Conservation (phyloP, 148 eudicot species). For the Rhododendron kiyosumense region DNA sequence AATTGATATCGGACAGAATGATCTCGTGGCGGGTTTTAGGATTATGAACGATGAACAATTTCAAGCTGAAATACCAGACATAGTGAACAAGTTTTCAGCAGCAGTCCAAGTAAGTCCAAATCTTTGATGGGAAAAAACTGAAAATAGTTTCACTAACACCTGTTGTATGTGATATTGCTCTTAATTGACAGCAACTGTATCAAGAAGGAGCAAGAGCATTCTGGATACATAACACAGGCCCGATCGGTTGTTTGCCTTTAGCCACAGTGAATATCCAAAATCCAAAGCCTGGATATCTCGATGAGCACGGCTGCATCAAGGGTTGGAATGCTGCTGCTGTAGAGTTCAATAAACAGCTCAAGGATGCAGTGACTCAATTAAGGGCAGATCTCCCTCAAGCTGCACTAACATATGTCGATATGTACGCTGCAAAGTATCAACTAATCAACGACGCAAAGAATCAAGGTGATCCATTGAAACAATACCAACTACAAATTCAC, state of each 20-base stretch:
- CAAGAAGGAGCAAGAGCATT: neutral
- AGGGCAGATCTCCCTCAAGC: slow-evolving; percentile 37
- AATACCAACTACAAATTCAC: neutral
- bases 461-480: slow-evolving; percentile 12
- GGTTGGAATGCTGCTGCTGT: neutral
- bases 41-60: slow-evolving; percentile 34
- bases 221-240: slow-evolving; percentile 35
- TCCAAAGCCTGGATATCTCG: neutral
- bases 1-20: too few species aligned
- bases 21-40: slow-evolving; percentile 37
- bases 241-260: slow-evolving; percentile 29
- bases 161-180: neutral
- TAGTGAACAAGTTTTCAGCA: slow-evolving; percentile 32
- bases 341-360: slow-evolving; percentile 9
- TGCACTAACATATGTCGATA: slow-evolving; percentile 50
- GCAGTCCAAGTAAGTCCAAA: slow-evolving; percentile 29
- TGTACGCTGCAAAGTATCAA: slow-evolving; percentile 42
- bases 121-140: neutral
- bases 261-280: neutral
- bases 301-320: slow-evolving; percentile 8
- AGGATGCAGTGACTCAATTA: slow-evolving; percentile 30
- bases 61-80: slow-evolving; percentile 35
- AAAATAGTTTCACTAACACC: neutral
- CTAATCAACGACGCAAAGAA: slow-evolving; percentile 31
- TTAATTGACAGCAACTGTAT: slow-evolving; percentile 9